phyloP scores from a whole-genome alignment of 306 rosid species.

The Rosa persica region DNA sequence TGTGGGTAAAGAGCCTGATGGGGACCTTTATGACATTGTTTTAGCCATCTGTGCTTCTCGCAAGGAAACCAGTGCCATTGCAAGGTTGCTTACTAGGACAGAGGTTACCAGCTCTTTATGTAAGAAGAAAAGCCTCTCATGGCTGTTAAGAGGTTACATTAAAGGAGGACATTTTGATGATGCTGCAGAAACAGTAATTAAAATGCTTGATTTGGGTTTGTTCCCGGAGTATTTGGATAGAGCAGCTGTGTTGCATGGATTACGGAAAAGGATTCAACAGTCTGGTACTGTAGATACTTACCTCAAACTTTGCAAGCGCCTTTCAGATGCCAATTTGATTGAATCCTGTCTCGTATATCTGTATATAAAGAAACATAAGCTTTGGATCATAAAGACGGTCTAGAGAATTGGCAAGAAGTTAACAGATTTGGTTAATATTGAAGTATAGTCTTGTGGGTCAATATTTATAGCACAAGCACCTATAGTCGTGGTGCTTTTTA shows the following conservation, averaged over 20 bases:
- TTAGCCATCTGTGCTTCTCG: conserved; percentile 93
- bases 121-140: conserved; percentile 81
- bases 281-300: conserved; percentile 58
- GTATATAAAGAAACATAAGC: conserved; percentile 70
- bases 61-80: conserved; percentile 60
- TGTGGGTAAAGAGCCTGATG: conserved; percentile 84
- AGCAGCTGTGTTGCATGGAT: conserved; percentile 79
- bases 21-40: conserved; percentile 81
- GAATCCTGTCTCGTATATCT: conserved; percentile 82
- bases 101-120: conserved; percentile 57
- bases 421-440: conserved; percentile 4
- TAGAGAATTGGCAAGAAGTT: conserved; percentile 32
- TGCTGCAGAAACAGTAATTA: conserved; percentile 78
- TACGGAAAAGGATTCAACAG: conserved; percentile 65
- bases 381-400: conserved; percentile 81
- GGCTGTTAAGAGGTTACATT: conserved; percentile 87
- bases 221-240: conserved; percentile 79
- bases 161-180: conserved; percentile 87
- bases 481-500: conserved; percentile 38
- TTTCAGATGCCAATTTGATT: conserved; percentile 67
- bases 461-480: conserved; percentile 26
- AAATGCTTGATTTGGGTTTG: conserved; percentile 79
- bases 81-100: conserved; percentile 65
- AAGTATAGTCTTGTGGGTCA: conserved; percentile 15
- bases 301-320: conserved; percentile 75